phyloP scores from a whole-genome alignment of 768 basidiomycete species.

The Suillus bovinus region DNA sequence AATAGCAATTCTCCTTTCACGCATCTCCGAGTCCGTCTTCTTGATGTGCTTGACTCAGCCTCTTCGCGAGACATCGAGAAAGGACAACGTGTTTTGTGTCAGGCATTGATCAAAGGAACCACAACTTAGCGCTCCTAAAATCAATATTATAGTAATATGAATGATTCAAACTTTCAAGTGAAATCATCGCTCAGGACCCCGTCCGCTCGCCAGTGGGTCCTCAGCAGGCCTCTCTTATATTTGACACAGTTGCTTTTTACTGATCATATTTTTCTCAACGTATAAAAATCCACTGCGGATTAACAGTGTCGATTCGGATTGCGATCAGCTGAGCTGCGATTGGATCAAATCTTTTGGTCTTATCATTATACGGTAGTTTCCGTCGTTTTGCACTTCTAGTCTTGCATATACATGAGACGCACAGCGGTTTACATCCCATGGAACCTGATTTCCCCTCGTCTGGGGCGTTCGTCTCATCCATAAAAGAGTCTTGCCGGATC shows the following conservation, averaged over 20 bases:
- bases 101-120: no score
- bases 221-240: not conserved
- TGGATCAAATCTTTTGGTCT: not conserved
- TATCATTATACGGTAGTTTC: not conserved
- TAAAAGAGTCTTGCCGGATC: conserved; percentile 52
- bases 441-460: conserved; percentile 42
- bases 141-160: no score
- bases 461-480: conserved; percentile 48
- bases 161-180: no score
- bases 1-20: no score
- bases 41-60: no score
- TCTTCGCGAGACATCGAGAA: no score
- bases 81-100: no score
- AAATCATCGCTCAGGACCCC: no score
- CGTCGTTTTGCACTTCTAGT: not conserved
- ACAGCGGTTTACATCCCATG: not conserved
- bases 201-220: no score
- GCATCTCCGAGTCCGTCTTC: no score
- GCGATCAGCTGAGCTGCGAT: not conserved
- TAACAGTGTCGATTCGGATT: not conserved
- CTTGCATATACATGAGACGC: not conserved
- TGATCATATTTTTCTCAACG: not conserved
- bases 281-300: not conserved
- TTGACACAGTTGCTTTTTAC: not conserved
- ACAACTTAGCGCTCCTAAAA: no score